Evolutionary conservation across 192 early-diverging fungal species (phyloP).

Genomic region (Coemansia sp.): DNA sequence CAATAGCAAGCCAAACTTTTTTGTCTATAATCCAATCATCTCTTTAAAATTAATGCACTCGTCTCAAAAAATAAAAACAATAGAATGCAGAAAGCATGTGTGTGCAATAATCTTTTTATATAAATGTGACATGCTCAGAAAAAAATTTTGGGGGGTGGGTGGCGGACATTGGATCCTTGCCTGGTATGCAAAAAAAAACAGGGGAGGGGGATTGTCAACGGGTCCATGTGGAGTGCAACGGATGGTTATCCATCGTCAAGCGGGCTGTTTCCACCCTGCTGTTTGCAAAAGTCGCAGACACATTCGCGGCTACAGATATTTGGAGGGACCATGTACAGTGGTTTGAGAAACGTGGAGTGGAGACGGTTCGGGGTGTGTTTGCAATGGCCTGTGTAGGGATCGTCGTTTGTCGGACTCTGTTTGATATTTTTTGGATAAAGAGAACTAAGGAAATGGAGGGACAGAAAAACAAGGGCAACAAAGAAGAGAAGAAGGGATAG

Average conservation of each 20-base stretch:
- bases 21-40: background rate
- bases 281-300: constrained; percentile 17
- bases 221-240: background rate
- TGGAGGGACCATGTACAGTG: background rate
- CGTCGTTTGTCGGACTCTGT: background rate
- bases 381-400: background rate
- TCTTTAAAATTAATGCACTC: background rate
- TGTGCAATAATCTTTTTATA: background rate
- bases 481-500: background rate
- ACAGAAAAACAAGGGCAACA: background rate
- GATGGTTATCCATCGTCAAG: background rate
- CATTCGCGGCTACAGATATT: constrained; percentile 12
- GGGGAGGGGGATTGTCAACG: background rate
- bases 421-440: background rate
- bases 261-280: constrained; percentile 2
- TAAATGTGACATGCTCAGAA: background rate
- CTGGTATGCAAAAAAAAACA: background rate
- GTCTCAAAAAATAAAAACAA: background rate
- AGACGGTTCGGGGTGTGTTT: background rate
- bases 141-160: background rate
- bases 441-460: background rate
- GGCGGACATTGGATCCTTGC: background rate
- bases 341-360: background rate
- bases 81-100: background rate
- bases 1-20: background rate